Percentiles rank a stretch among this genome's conserved stretches.
phyloP scores from a whole-genome alignment of 2,329 filamentous ascomycete species.

The Pyricularia sp. region DNA sequence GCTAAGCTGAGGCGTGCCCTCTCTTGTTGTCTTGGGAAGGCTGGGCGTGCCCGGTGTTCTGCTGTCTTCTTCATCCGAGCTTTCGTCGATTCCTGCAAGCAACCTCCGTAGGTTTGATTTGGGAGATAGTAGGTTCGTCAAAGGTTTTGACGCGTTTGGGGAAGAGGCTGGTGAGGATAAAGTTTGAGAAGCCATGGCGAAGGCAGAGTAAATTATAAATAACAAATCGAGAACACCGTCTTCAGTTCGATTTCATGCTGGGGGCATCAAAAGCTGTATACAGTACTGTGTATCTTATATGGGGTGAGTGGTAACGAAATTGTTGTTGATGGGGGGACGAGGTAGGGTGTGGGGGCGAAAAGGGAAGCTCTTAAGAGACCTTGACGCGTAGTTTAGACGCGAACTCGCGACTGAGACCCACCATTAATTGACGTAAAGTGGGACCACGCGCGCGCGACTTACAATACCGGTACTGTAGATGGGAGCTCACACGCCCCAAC shows the following conservation, averaged over 20 bases:
- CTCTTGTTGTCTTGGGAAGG: neutral
- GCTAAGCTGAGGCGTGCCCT: constrained; percentile 2
- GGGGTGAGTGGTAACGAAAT: neutral
- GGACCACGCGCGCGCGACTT: neutral
- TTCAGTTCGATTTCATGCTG: neutral
- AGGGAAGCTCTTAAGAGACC: neutral
- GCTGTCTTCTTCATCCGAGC: constrained; percentile 19
- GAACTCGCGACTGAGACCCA: neutral
- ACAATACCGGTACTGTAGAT: neutral
- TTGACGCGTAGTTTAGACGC: neutral
- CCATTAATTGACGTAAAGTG: neutral
- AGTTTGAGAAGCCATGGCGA: constrained; percentile 38
- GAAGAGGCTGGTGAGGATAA: constrained; percentile 40
- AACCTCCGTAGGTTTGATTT: constrained; percentile 46
- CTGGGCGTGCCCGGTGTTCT: neutral
- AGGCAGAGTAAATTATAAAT: neutral
- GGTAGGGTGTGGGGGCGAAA: neutral
- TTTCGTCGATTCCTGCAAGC: constrained; percentile 12
- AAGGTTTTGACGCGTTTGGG: constrained; percentile 29
- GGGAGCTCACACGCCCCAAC: neutral
- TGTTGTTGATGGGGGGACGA: neutral
- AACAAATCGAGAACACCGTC: neutral
- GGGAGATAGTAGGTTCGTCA: constrained; percentile 37
- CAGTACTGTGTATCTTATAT: neutral
- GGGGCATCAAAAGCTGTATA: neutral